A percentile compares a stretch with the other conserved stretches of the same genome.
Evolutionary conservation across 441 rosid genomes (phyloP).

Genomic region (Corymbia calophylla): DNA sequence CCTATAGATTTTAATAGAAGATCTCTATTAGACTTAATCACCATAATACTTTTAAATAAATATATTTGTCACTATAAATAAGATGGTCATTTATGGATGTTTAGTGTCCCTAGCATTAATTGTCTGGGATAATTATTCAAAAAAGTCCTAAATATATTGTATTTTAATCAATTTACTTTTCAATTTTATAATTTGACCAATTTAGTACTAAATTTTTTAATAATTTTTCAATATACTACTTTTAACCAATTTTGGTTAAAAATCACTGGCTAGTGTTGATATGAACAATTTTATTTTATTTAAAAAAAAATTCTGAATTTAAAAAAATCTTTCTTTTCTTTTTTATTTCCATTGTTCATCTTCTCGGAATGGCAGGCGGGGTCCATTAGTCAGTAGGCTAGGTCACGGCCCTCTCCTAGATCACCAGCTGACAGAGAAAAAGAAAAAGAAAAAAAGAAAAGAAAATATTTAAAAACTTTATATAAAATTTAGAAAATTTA

Average conservation of each 20-base stretch:
- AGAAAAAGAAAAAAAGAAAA: background rate
- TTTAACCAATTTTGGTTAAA: background rate
- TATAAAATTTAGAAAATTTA: background rate
- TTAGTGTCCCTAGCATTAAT: background rate
- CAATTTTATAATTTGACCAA: no score
- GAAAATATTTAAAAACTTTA: background rate
- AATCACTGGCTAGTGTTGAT: accelerated
- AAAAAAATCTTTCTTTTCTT: background rate
- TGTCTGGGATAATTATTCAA: no score
- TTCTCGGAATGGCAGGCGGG: accelerated
- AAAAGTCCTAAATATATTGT: no score
- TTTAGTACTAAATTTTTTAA: no score
- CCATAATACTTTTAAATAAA: no score
- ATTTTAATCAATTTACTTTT: accelerated
- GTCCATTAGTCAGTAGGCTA: background rate
- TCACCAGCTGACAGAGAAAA: accelerated
- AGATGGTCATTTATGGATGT: no score
- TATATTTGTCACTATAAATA: no score
- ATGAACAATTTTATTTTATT: no score
- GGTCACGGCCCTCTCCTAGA: background rate
- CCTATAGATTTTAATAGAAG: background rate
- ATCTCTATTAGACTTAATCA: no score
- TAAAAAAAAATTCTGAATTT: background rate
- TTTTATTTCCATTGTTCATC: background rate
- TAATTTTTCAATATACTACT: no score